A percentile compares a stretch with the other conserved stretches of the same genome.
Evolutionary conservation across 2,329 filamentous ascomycete genomes (phyloP).

Genomic region (Colletotrichum godetiae): DNA sequence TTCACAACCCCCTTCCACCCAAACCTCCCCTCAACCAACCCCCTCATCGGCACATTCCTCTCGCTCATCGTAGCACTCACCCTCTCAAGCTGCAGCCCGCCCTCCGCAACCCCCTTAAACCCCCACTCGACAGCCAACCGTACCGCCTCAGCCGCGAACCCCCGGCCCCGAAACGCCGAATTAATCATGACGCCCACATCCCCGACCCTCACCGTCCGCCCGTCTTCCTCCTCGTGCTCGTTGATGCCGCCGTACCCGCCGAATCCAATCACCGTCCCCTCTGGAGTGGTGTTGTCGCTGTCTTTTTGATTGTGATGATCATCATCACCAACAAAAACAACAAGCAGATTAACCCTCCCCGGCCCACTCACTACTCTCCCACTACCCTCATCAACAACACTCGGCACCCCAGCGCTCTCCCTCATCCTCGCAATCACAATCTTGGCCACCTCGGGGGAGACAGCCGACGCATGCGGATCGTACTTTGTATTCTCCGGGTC

Average conservation of each 20-base stretch:
- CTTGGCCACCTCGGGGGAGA: conserved; percentile 35
- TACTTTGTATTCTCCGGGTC: conserved; percentile 33
- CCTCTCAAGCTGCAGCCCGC: conserved; percentile 43
- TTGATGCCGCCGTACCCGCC: conserved; percentile 45
- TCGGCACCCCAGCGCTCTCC: conserved; percentile 41
- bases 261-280: conserved; percentile 40
- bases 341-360: conserved; percentile 40
- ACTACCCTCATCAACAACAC: conserved; percentile 33
- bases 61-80: conserved; percentile 41
- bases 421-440: conserved; percentile 38
- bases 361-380: conserved; percentile 38
- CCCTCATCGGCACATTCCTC: conserved; percentile 41
- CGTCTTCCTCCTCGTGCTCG: conserved; percentile 37
- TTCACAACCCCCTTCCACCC: conserved; percentile 37
- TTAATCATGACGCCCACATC: conserved; percentile 44
- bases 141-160: conserved; percentile 42
- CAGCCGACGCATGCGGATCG: conserved; percentile 34
- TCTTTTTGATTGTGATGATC: no score
- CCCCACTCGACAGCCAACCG: conserved; percentile 42
- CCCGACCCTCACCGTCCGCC: conserved; percentile 37
- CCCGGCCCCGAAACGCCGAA: conserved; percentile 38
- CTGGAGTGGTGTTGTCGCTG: no score
- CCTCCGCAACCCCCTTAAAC: conserved; percentile 36
- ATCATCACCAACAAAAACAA: conserved; percentile 34
- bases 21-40: conserved; percentile 39